Conservation (phyloP, 129 eudicot genomes). For the Glebionis coronaria region DNA sequence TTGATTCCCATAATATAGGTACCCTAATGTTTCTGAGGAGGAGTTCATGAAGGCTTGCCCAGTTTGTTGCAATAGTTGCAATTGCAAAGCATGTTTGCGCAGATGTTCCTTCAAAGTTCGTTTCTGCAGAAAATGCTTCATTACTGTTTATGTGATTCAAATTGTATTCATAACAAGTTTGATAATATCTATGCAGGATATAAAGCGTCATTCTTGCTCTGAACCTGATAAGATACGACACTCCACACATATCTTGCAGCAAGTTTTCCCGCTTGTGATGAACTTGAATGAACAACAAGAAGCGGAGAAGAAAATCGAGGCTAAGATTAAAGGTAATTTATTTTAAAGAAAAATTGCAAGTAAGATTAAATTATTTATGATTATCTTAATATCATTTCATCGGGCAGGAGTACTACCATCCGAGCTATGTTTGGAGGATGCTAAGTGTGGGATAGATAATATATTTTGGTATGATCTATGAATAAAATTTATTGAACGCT, state of each 20-base stretch:
- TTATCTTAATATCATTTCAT: neutral
- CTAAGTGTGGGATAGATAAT: neutral
- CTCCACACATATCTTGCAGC: neutral
- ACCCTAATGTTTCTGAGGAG: neutral
- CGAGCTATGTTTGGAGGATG: neutral
- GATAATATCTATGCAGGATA: neutral
- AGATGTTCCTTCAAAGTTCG: neutral
- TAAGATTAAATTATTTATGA: neutral
- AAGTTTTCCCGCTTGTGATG: neutral
- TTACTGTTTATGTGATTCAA: neutral
- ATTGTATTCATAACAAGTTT: neutral
- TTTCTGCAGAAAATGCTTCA: neutral
- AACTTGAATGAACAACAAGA: neutral
- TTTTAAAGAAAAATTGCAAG: neutral
- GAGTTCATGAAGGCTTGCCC: slow-evolving; percentile 7
- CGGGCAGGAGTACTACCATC: neutral
- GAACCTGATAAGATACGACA: neutral
- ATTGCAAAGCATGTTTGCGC: slow-evolving; percentile 4
- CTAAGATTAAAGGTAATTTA: neutral
- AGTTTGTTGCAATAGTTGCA: slow-evolving; percentile 1
- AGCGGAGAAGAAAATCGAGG: neutral
- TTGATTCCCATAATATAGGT: neutral
- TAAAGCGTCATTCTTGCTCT: neutral
- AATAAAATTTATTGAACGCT: neutral
- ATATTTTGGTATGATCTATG: neutral